Percentiles rank a stretch among this genome's conserved stretches.
These are phyloP conservation scores for Starmerella etchellsii DNA, from an alignment of 805 yeast species.

Conservation along the genomic window DNA sequence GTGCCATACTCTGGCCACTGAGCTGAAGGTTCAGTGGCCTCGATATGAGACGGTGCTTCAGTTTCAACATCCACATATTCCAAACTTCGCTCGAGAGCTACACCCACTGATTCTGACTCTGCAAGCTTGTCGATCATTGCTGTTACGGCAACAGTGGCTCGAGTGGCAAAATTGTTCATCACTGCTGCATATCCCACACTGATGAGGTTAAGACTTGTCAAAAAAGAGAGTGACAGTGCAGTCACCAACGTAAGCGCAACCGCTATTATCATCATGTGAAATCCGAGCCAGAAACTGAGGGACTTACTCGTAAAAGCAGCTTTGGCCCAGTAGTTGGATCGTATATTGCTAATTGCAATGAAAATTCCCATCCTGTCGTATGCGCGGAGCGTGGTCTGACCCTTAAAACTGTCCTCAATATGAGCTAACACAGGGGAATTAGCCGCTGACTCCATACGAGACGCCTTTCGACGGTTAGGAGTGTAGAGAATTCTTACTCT, in stretches of 20 bases:
- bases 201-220: conserved; percentile 45
- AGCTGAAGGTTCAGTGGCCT: conserved; percentile 50
- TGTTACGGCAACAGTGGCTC: conserved; percentile 71
- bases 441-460: conserved; percentile 55
- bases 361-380: conserved; percentile 54
- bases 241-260: conserved; percentile 69
- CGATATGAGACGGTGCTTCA: conserved; percentile 73
- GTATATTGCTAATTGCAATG: conserved; percentile 26
- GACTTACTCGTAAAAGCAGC: conserved; percentile 60
- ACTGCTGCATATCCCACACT: conserved; percentile 87
- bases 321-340: conserved; percentile 23
- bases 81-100: conserved; percentile 68
- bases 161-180: conserved; percentile 73
- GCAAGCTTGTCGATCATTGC: conserved; percentile 90
- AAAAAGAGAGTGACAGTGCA: conserved; percentile 56
- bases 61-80: conserved; percentile 65
- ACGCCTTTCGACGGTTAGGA: conserved; percentile 59
- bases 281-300: conserved; percentile 86
- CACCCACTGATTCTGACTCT: conserved; percentile 84
- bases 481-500: conserved; percentile 59
- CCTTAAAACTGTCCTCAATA: conserved; percentile 66
- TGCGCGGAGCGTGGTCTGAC: conserved; percentile 65
- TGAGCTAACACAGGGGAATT: conserved; percentile 70
- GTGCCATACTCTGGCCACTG: conserved; percentile 69
- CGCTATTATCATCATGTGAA: conserved; percentile 72